These are phyloP conservation scores for Acanthamoeba sp. DNA, from an alignment of 208 protist genomes.

Conservation along the genomic window DNA sequence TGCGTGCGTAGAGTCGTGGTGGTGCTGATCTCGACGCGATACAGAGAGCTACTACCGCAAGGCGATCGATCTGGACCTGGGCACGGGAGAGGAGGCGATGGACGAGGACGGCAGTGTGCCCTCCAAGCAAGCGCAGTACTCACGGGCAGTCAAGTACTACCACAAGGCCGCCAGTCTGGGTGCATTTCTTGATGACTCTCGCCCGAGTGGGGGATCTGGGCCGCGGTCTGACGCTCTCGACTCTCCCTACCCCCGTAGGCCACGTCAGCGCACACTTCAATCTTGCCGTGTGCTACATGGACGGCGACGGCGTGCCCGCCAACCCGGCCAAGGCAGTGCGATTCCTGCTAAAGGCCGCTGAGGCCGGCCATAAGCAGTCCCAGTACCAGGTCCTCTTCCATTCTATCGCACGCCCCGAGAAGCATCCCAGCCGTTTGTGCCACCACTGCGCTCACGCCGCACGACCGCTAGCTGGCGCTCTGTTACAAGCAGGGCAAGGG, in stretches of 20 bases:
- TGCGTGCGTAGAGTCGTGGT: too few relatives aligned
- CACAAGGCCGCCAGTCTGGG: slow-evolving; percentile 31
- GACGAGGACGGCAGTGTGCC: neutral
- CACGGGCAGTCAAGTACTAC: slow-evolving; percentile 61
- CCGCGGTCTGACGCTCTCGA: too few relatives aligned
- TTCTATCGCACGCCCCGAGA: neutral
- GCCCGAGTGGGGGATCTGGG: too few relatives aligned
- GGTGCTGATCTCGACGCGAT: neutral
- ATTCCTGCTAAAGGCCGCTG: slow-evolving; percentile 45
- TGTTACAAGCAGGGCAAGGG: slow-evolving; percentile 69
- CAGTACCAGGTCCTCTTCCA: slow-evolving; percentile 41
- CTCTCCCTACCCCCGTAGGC: too few relatives aligned
- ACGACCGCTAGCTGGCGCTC: slow-evolving; percentile 51
- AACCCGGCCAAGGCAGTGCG: slow-evolving; percentile 13
- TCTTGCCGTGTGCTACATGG: slow-evolving; percentile 64
- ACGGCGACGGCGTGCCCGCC: slow-evolving; percentile 48
- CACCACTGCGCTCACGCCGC: too few relatives aligned
- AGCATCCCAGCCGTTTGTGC: neutral
- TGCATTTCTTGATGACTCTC: too few relatives aligned
- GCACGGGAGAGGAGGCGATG: slow-evolving; percentile 4
- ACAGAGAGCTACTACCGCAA: slow-evolving; percentile 57
- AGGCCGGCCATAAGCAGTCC: slow-evolving; percentile 62
- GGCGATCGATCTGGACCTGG: slow-evolving; percentile 57
- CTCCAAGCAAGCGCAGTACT: neutral
- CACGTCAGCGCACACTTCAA: slow-evolving; percentile 38